phyloP scores from a whole-genome alignment of 2,329 filamentous ascomycete species.

The Cercospora canescens region DNA sequence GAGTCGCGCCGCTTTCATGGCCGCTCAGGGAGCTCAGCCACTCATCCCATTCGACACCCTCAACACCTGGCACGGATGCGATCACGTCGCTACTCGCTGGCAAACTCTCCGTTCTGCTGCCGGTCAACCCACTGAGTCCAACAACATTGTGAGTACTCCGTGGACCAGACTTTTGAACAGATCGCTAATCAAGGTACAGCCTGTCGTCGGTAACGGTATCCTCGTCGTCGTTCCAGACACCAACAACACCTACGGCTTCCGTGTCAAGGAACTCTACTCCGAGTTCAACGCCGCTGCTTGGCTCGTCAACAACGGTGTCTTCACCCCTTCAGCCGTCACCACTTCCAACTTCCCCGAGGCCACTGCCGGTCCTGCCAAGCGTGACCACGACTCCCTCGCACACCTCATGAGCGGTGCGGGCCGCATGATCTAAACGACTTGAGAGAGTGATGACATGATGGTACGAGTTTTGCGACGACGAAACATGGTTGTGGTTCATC shows the following conservation, averaged over 20 bases:
- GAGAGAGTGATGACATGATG: neutral
- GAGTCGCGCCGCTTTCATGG: slow-evolving; percentile 31
- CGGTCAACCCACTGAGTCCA: slow-evolving; percentile 29
- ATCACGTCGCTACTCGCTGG: slow-evolving; percentile 31
- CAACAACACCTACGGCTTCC: slow-evolving; percentile 30
- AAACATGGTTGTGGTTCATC: neutral
- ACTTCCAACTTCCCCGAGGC: slow-evolving; percentile 20
- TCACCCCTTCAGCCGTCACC: slow-evolving; percentile 25
- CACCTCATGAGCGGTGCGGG: slow-evolving; percentile 6
- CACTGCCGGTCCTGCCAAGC: slow-evolving; percentile 14
- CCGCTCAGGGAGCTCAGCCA: slow-evolving; percentile 32
- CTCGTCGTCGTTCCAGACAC: slow-evolving; percentile 28
- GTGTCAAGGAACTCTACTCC: slow-evolving; percentile 31
- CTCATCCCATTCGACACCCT: slow-evolving; percentile 34
- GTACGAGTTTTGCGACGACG: neutral
- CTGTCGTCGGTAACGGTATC: slow-evolving; percentile 29
- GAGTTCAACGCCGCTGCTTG: slow-evolving; percentile 36
- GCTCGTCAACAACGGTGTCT: slow-evolving; percentile 33
- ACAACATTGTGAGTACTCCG: slow-evolving; percentile 28
- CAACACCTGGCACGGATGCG: slow-evolving; percentile 31
- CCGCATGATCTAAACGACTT: slow-evolving; percentile 6
- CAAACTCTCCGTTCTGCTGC: slow-evolving; percentile 27
- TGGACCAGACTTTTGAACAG: neutral
- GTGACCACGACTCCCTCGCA: slow-evolving; percentile 5
- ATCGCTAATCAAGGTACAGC: slow-evolving; percentile 16